Base-by-base conservation (phyloP, 495 filamentous ascomycete genomes). In the Aspergillus coremiiformis region DNA sequence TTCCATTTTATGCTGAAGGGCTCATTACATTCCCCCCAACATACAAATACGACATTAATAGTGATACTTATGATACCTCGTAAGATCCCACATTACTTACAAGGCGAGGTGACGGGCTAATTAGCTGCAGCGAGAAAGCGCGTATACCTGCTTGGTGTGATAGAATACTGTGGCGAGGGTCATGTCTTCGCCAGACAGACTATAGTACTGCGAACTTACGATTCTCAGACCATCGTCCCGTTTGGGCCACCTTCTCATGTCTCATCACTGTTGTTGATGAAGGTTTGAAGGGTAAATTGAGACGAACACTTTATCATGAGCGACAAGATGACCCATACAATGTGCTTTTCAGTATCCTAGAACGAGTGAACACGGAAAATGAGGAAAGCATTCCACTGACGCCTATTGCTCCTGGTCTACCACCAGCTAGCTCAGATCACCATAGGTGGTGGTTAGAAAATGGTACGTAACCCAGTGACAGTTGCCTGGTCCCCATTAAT, bases 111-210 rank as follows among this genome's bases (percentile, higher is more conserved):
- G 9, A 44, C 30, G 41, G 17, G 47, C 52, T 55, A 45, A 59
- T 9, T 9, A 0, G 24, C 21, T 24, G 9, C 49, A 91, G 86
- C 17, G 93, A 99, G 56, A 99, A 97, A 71, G 79, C 80, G 24
- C 84, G 93, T 24, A 96, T 97, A 53, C 93, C 93, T 22, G 93
- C 93, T 3, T 99, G 93, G 93, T 96, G 90, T 61, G 93, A 99
- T 67, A 86, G 93, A 30, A 80, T 99, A 12, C 69, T 99, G 11
- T 82, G 87, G 51, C 93, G 87, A 76, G 94, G 94, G 21, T 74
- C 76, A 35, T 89, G 85, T 54, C 75, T 97, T 5, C 83, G 84
- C 6, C 94, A 97, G 66, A 77, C 84, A 17, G 77, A 83, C 22
- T 99, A 99, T 65, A 77, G 83, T 54, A 80, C 78, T 46, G 89